phyloP scores from a whole-genome alignment of 345 rosid genomes.

The Raphanus sativus region DNA sequence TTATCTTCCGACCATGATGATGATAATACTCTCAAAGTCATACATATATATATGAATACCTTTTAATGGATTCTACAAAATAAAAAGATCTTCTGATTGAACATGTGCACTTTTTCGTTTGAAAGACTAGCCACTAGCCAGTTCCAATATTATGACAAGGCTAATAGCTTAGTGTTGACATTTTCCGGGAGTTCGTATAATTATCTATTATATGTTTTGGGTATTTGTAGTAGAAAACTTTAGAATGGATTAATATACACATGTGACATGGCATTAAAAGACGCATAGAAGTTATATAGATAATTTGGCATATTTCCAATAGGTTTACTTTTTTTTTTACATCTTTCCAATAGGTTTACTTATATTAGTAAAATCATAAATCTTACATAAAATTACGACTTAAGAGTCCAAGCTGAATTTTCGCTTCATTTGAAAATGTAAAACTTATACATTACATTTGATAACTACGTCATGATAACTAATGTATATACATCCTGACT shows the following conservation, averaged over 20 bases:
- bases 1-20: not conserved
- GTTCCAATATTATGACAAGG: not conserved
- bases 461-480: not conserved
- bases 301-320: not conserved
- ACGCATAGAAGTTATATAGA: not conserved
- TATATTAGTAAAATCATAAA: no score
- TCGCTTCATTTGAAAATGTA: no score
- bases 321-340: not conserved
- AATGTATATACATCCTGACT: not conserved
- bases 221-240: not conserved
- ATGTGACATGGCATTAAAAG: not conserved
- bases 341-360: not conserved
- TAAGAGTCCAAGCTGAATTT: no score
- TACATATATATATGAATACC: not conserved
- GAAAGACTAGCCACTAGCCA: not conserved
- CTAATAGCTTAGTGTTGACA: not conserved
- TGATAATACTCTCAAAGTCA: not conserved
- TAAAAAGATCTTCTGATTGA: not conserved
- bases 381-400: no score
- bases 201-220: not conserved
- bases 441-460: no score
- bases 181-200: not conserved
- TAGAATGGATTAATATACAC: not conserved
- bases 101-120: not conserved
- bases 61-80: not conserved